Evolutionary conservation across 2,329 filamentous ascomycete genomes (phyloP).

Genomic region (Diaporthe sp.): DNA sequence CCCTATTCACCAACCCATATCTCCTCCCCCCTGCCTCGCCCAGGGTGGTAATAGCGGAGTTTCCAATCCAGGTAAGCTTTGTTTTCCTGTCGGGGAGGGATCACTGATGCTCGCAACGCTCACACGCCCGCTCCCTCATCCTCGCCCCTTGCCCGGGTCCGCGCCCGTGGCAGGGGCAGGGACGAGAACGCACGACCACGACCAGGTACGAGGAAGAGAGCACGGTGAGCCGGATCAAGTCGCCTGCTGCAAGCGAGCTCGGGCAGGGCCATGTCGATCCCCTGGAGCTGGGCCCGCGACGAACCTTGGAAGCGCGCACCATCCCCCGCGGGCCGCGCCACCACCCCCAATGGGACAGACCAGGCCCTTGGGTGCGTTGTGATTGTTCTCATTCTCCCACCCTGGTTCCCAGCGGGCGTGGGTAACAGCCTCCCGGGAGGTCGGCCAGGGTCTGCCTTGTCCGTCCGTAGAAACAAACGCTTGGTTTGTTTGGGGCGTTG

Average conservation of each 20-base stretch:
- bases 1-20: neutral
- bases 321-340: slow-evolving; percentile 10
- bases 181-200: neutral
- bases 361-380: neutral
- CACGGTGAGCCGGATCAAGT: slow-evolving; percentile 13
- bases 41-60: neutral
- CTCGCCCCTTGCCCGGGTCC: neutral
- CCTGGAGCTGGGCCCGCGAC: neutral
- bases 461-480: slow-evolving; percentile 27
- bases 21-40: neutral
- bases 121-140: neutral
- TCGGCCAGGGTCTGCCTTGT: slow-evolving; percentile 7
- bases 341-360: slow-evolving; percentile 18
- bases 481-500: slow-evolving; percentile 26
- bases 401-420: slow-evolving; percentile 8
- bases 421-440: slow-evolving; percentile 17
- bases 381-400: slow-evolving; percentile 1
- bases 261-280: slow-evolving; percentile 22
- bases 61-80: slow-evolving; percentile 22
- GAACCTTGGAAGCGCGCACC: slow-evolving; percentile 3
- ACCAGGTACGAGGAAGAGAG: neutral
- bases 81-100: neutral
- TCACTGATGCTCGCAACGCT: neutral
- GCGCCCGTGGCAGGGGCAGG: slow-evolving; percentile 4
- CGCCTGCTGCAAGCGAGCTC: slow-evolving; percentile 20